Conservation (phyloP, 1,139 yeast genomes). For the Chernovozyma sophiae-reginae region DNA sequence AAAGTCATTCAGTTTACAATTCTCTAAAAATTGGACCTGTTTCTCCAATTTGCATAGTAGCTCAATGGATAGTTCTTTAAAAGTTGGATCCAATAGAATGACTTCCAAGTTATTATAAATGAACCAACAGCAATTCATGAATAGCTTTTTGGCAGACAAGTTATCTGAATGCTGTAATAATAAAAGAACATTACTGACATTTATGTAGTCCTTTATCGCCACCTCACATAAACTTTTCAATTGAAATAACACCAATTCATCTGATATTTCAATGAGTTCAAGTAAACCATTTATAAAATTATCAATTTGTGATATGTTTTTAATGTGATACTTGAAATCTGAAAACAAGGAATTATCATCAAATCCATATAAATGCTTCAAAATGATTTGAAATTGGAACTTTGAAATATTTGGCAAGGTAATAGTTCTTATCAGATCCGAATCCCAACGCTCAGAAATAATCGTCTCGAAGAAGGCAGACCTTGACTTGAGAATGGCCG, state of each 20-base stretch:
- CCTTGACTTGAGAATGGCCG: conserved; percentile 50
- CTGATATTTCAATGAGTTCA: conserved; percentile 59
- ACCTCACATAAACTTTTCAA: conserved; percentile 61
- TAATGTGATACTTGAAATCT: conserved; percentile 17
- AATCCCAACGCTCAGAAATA: conserved; percentile 54
- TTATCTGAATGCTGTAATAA: conserved; percentile 53
- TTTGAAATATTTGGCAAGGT: conserved; percentile 43
- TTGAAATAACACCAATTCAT: conserved; percentile 58
- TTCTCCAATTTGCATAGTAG: conserved; percentile 26
- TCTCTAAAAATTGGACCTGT: conserved; percentile 23
- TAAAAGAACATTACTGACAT: conserved; percentile 56
- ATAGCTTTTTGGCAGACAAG: conserved; percentile 51
- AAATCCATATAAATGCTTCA: conserved; percentile 59
- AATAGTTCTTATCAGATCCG: conserved; percentile 16
- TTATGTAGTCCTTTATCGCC: conserved; percentile 55
- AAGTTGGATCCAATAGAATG: conserved; percentile 48
- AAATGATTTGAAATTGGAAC: conserved; percentile 46
- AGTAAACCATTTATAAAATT: conserved; percentile 53
- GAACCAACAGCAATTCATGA: conserved; percentile 63
- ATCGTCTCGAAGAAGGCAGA: conserved; percentile 63
- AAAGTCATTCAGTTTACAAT: conserved; percentile 24
- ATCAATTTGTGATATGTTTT: conserved; percentile 20
- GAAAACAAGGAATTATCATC: conserved; percentile 44
- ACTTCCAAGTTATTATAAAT: conserved; percentile 64
- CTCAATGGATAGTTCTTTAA: conserved; percentile 26